A percentile compares a stretch with the other conserved stretches of the same genome.
Evolutionary conservation across 2,329 filamentous ascomycete genomes (phyloP).

Genomic region (Calonectria pseudoturangicola): DNA sequence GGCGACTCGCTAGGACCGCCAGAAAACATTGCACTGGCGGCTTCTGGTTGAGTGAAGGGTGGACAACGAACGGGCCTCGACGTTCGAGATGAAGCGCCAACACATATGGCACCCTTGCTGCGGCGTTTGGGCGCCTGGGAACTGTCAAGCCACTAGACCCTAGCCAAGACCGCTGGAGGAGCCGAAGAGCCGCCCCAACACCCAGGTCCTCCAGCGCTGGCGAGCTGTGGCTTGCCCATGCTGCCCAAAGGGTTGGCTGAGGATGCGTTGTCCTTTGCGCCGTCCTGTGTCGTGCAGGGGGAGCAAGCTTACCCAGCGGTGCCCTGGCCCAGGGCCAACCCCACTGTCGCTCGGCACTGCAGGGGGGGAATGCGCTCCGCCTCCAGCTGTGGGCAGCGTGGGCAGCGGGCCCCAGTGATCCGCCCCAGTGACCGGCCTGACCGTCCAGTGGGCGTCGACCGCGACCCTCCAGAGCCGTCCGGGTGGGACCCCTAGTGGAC

Average conservation of each 20-base stretch:
- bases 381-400: constrained; percentile 2
- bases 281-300: constrained; percentile 16
- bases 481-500: constrained; percentile 28
- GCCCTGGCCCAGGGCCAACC: not conserved
- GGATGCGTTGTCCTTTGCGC: constrained; percentile 22
- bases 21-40: constrained; percentile 14
- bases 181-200: constrained; percentile 37
- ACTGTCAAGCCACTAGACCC: not conserved
- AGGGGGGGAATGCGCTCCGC: constrained; percentile 24
- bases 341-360: constrained; percentile 28
- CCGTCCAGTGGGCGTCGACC: constrained; percentile 16
- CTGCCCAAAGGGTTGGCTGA: constrained; percentile 24
- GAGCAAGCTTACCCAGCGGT: not conserved
- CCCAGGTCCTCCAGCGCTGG: constrained; percentile 10
- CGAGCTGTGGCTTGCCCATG: constrained; percentile 19
- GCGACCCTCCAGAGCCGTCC: constrained; percentile 32
- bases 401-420: constrained; percentile 13
- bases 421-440: constrained; percentile 21
- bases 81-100: constrained; percentile 22
- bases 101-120: not conserved
- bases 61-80: constrained; percentile 20
- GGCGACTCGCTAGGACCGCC: constrained; percentile 20
- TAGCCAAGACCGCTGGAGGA: constrained; percentile 25
- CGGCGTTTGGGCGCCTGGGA: constrained; percentile 8
- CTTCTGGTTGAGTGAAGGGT: constrained; percentile 17